phyloP scores from a whole-genome alignment of 208 protist species.

The Leptomonas seymouri region DNA sequence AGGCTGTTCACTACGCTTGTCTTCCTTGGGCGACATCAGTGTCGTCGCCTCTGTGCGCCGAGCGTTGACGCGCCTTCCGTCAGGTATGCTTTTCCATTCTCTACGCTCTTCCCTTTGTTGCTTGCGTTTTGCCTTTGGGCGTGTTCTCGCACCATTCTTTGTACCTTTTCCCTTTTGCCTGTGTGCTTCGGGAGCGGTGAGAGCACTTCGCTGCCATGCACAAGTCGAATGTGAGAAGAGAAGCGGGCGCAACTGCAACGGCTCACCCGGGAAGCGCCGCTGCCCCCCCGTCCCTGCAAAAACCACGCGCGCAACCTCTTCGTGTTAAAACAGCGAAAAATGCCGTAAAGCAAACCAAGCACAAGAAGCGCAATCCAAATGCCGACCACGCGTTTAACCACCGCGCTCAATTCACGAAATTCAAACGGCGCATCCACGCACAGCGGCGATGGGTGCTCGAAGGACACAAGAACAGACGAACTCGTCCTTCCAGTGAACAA shows the following conservation, averaged over 20 bases:
- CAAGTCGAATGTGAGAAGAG: not conserved
- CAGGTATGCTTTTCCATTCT: too few species aligned
- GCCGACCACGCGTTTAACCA: conserved; percentile 37
- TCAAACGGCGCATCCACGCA: conserved; percentile 45
- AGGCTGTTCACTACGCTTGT: too few species aligned
- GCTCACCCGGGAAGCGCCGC: not conserved
- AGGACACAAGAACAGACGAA: not conserved
- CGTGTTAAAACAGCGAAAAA: too few species aligned
- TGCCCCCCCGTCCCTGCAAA: not conserved
- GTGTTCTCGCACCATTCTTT: too few species aligned
- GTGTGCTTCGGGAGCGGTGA: too few species aligned
- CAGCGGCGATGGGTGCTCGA: conserved; percentile 33
- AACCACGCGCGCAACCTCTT: not conserved
- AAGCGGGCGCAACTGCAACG: not conserved
- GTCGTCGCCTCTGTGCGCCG: too few species aligned
- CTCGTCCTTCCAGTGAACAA: not conserved
- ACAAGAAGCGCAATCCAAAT: conserved; percentile 43
- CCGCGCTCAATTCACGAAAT: conserved; percentile 35
- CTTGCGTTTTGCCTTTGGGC: too few species aligned
- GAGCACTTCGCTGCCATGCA: too few species aligned
- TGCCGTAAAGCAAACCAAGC: not conserved
- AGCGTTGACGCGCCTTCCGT: too few species aligned
- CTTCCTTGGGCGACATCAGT: too few species aligned
- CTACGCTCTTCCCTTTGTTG: too few species aligned
- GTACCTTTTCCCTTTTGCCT: too few species aligned